phyloP scores from a whole-genome alignment of 345 rosid genomes.

The Murraya paniculata region DNA sequence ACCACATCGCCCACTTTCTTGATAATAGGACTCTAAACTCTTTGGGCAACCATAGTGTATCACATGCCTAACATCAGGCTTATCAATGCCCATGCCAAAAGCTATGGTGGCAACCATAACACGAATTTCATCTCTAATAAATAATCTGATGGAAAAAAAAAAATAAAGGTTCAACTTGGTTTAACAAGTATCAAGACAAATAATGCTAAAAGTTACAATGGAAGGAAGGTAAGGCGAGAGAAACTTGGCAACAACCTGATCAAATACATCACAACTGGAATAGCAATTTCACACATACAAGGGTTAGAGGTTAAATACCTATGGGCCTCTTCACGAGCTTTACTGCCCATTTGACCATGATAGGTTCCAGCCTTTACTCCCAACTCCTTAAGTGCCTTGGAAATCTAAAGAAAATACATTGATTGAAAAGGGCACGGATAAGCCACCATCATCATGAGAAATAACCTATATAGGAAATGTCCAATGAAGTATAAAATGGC shows the following conservation, averaged over 20 bases:
- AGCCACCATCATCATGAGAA: neutral
- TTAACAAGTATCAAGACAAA: neutral
- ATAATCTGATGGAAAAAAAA: slow-evolving; percentile 24
- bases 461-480: neutral
- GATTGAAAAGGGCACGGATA: neutral
- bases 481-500: neutral
- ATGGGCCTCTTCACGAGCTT: slow-evolving; percentile 44
- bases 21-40: slow-evolving; percentile 47
- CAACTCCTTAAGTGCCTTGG: slow-evolving; percentile 27
- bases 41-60: slow-evolving; percentile 54
- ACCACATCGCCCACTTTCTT: slow-evolving; percentile 55
- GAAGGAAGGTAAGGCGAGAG: neutral
- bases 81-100: slow-evolving; percentile 58
- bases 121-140: slow-evolving; percentile 43
- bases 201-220: neutral
- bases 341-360: slow-evolving; percentile 47
- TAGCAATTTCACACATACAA: neutral
- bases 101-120: slow-evolving; percentile 56
- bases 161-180: slow-evolving; percentile 2
- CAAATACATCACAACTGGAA: neutral
- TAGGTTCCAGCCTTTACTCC: slow-evolving; percentile 46
- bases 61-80: slow-evolving; percentile 48
- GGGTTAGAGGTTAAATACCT: slow-evolving; percentile 27
- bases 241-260: slow-evolving; percentile 1
- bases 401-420: slow-evolving; percentile 25